These are phyloP conservation scores for Candida broadrunensis DNA, from an alignment of 805 yeast genomes.

Conservation along the genomic window DNA sequence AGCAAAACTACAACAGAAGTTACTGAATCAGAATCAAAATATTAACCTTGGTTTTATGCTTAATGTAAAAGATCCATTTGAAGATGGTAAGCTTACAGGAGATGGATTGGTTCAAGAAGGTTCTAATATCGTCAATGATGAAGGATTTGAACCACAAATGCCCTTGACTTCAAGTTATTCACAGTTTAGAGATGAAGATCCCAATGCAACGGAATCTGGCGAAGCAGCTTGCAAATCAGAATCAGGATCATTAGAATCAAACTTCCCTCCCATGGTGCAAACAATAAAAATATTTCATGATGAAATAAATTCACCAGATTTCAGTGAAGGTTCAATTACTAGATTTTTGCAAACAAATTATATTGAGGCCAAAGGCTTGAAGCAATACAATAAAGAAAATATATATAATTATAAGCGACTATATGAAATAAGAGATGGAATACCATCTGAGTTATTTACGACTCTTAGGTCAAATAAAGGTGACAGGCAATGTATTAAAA, in stretches of 20 bases:
- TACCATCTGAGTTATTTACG: not conserved
- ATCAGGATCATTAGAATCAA: not conserved
- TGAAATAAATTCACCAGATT: slow-evolving; percentile 5
- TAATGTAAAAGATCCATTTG: not conserved
- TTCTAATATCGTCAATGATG: not conserved
- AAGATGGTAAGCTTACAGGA: not conserved
- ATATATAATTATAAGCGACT: slow-evolving; percentile 3
- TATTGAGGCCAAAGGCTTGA: not conserved
- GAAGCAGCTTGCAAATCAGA: not conserved
- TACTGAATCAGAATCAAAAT: not conserved
- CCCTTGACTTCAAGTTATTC: not conserved
- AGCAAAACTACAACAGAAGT: not conserved
- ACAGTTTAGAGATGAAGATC: not conserved
- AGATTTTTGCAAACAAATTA: slow-evolving; percentile 4
- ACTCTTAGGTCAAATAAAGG: not conserved
- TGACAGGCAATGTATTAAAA: slow-evolving; percentile 4
- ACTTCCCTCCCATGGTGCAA: not conserved
- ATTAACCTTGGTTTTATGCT: not conserved
- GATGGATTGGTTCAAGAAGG: not conserved
- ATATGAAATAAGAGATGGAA: not conserved
- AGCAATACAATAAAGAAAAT: not conserved
- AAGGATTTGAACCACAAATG: not conserved
- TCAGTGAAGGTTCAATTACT: slow-evolving; percentile 7
- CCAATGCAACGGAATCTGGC: not conserved
- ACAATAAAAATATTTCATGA: slow-evolving; percentile 5